Evolutionary conservation across 2,329 filamentous ascomycete genomes (phyloP).

Genomic region (Penicillium sp.): DNA sequence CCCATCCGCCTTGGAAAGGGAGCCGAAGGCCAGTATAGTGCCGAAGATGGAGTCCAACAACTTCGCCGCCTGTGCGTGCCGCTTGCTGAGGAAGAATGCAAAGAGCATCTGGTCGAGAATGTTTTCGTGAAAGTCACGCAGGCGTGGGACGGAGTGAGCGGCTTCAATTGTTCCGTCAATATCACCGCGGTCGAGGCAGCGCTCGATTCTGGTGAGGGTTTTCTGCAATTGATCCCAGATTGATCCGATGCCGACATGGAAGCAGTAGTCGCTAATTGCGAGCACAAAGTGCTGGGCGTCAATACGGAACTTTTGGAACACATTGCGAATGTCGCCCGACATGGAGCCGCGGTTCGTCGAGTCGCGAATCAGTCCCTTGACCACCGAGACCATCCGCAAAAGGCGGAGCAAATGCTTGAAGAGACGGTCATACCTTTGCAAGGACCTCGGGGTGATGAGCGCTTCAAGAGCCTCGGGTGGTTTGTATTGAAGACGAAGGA

Average conservation of each 20-base stretch:
- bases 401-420: constrained; percentile 80
- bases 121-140: constrained; percentile 70
- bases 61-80: constrained; percentile 71
- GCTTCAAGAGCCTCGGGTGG: constrained; percentile 69
- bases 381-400: constrained; percentile 75
- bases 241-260: constrained; percentile 72
- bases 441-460: constrained; percentile 69
- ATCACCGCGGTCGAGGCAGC: constrained; percentile 53
- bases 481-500: constrained; percentile 83
- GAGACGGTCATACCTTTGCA: constrained; percentile 81
- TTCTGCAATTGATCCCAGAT: constrained; percentile 72
- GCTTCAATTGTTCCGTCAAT: constrained; percentile 50
- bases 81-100: constrained; percentile 70
- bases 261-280: constrained; percentile 73
- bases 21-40: constrained; percentile 69
- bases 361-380: constrained; percentile 65
- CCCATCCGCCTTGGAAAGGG: constrained; percentile 37
- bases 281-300: constrained; percentile 81
- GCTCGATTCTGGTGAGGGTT: constrained; percentile 66
- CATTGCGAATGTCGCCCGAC: constrained; percentile 40
- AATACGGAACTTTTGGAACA: constrained; percentile 64
- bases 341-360: constrained; percentile 44
- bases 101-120: constrained; percentile 75
- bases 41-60: constrained; percentile 77
- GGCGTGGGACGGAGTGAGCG: constrained; percentile 63